Evolutionary conservation across 495 filamentous ascomycete genomes (phyloP), one percentile per base, ranked within the genome.

Genomic region (Penicillium herquei): DNA sequence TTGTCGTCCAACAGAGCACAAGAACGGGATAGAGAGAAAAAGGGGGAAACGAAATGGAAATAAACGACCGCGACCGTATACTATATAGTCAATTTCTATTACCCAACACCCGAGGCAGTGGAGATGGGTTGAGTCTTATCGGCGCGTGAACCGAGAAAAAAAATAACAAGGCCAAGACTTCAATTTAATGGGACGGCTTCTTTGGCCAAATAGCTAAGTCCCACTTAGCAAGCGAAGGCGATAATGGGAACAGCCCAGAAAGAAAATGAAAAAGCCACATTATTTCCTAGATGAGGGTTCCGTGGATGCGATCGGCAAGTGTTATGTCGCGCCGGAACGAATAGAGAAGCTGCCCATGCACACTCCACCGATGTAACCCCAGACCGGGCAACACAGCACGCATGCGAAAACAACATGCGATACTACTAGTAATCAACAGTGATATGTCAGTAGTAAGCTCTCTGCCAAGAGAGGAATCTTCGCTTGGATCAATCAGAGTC

Each of bases 341-440:
- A 54, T 54, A 9, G 10, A 7, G 13, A 11, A 35, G 16, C 16
- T 9, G 46, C n/a, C 33, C 46, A 49, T 49, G 46, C 16, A 39
- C 14, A 32, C 46, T 45, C 58, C 57, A 57, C 61, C 64, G 51
- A 70, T 70, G 71, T 70, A 72, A 74, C 70, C 71, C 62, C 66
- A 62, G 56, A 57, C 46, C 39, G 51, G 56, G 49, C 35, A 32
- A 34, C 31, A 35, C 37, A 37, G 34, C 34, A 57, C 56, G 58
- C 49, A 57, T 61, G 53, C 56, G 57, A 56, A n/a, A 57, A 51
- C 12, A 30, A 26, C 11, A 39, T 31, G 21, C 43, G 7, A 41
- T 39, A 39, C 26, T 7, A 39, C 16, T 37, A n/a, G 11, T 41
- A 51, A 30, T 10, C 62, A 46, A 59, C 45, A 43, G 35, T 45